These are phyloP conservation scores for Melocanna baccifera DNA, from an alignment of 176 grass and related monocot genomes.

Conservation along the genomic window DNA sequence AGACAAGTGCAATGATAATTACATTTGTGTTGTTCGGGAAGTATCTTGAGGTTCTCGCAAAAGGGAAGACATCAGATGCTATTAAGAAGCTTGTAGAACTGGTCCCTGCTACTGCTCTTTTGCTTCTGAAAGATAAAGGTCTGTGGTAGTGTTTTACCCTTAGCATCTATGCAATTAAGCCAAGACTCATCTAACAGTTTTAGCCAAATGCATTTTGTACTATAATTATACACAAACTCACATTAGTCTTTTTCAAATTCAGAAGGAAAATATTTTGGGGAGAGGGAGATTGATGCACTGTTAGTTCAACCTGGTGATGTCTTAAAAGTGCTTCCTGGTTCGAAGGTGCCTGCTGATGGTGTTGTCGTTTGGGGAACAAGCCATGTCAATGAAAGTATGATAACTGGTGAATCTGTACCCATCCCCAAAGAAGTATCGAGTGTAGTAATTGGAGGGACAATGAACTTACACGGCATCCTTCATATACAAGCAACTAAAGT, in stretches of 20 bases:
- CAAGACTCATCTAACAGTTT: not conserved
- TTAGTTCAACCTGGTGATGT: slow-evolving; percentile 90
- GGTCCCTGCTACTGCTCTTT: slow-evolving; percentile 83
- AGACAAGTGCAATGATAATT: slow-evolving; percentile 99
- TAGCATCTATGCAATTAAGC: slow-evolving; percentile 3
- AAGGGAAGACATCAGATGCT: slow-evolving; percentile 94
- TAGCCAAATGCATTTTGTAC: not conserved
- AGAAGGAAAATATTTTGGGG: slow-evolving; percentile 66
- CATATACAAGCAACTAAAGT: slow-evolving; percentile 94
- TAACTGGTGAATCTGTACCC: slow-evolving; percentile 91
- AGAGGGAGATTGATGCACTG: slow-evolving; percentile 90
- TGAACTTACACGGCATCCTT: slow-evolving; percentile 89
- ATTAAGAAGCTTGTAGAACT: slow-evolving; percentile 98
- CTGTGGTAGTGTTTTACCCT: not conserved
- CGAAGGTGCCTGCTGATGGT: slow-evolving; percentile 91
- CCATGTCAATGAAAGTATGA: slow-evolving; percentile 98
- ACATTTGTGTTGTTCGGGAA: slow-evolving; percentile 98
- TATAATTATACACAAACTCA: slow-evolving; percentile 15
- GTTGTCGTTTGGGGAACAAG: slow-evolving; percentile 80
- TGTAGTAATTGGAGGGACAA: slow-evolving; percentile 83
- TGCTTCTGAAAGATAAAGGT: slow-evolving; percentile 95
- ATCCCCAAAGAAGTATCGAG: slow-evolving; percentile 77
- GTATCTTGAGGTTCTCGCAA: slow-evolving; percentile 94
- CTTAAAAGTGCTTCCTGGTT: slow-evolving; percentile 95
- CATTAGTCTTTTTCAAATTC: slow-evolving; percentile 25